phyloP scores from a whole-genome alignment of 2,329 filamentous ascomycete genomes.

The Sarocladium brachiariae region DNA sequence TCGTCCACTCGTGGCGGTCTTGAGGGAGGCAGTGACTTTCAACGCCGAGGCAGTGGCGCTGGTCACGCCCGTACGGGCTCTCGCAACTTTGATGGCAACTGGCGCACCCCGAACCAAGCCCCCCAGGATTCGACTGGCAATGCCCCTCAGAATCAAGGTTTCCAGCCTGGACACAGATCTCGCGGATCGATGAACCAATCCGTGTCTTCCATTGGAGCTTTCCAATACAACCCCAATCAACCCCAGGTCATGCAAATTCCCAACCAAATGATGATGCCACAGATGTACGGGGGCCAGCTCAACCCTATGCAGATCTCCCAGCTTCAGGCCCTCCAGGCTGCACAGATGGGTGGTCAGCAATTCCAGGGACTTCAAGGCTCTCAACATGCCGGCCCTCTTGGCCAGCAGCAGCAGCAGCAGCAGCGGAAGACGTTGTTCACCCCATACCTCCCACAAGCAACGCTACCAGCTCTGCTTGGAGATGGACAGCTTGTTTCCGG shows the following conservation, averaged over 20 bases:
- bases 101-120: slow-evolving; percentile 70
- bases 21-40: slow-evolving; percentile 52
- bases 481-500: slow-evolving; percentile 94
- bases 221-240: slow-evolving; percentile 77
- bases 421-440: slow-evolving; percentile 98
- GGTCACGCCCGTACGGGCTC: slow-evolving; percentile 79
- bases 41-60: slow-evolving; percentile 46
- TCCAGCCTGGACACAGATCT: slow-evolving; percentile 86
- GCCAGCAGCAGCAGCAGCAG: slow-evolving; percentile 69
- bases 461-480: slow-evolving; percentile 78
- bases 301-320: slow-evolving; percentile 85
- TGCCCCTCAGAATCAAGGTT: slow-evolving; percentile 56
- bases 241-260: slow-evolving; percentile 82
- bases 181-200: slow-evolving; percentile 84
- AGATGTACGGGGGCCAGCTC: slow-evolving; percentile 82
- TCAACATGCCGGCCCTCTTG: slow-evolving; percentile 64
- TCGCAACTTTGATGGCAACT: slow-evolving; percentile 96
- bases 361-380: slow-evolving; percentile 61
- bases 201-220: slow-evolving; percentile 73
- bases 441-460: slow-evolving; percentile 92
- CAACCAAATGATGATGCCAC: slow-evolving; percentile 78
- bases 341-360: slow-evolving; percentile 71
- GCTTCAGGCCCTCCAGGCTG: slow-evolving; percentile 85
- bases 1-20: slow-evolving; percentile 60
- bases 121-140: slow-evolving; percentile 46